Evolutionary conservation across 768 basidiomycete genomes (phyloP), one percentile per base, ranked within the genome.

Genomic region (Zangia roseola): DNA sequence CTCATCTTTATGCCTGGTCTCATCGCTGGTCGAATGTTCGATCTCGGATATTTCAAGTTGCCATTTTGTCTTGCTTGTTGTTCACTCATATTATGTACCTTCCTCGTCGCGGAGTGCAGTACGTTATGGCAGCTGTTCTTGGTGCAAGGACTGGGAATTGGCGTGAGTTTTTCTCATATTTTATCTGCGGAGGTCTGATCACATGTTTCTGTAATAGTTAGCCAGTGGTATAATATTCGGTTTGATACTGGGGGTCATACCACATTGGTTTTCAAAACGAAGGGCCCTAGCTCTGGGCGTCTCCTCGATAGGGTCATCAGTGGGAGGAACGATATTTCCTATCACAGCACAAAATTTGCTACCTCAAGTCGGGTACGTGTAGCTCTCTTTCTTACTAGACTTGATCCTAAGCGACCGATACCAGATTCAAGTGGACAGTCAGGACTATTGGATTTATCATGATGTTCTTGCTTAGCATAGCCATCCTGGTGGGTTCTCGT

Each of bases 371-470:
- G 83, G 84, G 84, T 81, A 59, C 13, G 76, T 71, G 14, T 36
- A 5, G 1, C n/a, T 1, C 7, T n/a, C 10, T 30, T 10, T 40
- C 8, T 25, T 23, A 7, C 19, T 33, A 17, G 9, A 33, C n/a
- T 3, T 7, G 26, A 21, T 16, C 5, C 16, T 42, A n/a, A 38
- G 49, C 10, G 28, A 6, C 34, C 7, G 5, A n/a, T 24, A 14
- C 7, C 35, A 89, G 87, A n/a, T 91, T 90, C 64, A 71, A 72
- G 53, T 91, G 88, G 88, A 86, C 88, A 0, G 80, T 86, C 75
- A 75, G 88, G 12, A 78, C 84, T 26, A 66, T 88, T 36, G 87
- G 80, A 2, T 81, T 88, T 52, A 78, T 88, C 10, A 61, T 88
- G 0, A 52, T 85, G 1, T 52, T 74, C 13, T 60, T 75, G 2